Conservation (phyloP, 768 basidiomycete species). For the Tulasnella sp. region DNA sequence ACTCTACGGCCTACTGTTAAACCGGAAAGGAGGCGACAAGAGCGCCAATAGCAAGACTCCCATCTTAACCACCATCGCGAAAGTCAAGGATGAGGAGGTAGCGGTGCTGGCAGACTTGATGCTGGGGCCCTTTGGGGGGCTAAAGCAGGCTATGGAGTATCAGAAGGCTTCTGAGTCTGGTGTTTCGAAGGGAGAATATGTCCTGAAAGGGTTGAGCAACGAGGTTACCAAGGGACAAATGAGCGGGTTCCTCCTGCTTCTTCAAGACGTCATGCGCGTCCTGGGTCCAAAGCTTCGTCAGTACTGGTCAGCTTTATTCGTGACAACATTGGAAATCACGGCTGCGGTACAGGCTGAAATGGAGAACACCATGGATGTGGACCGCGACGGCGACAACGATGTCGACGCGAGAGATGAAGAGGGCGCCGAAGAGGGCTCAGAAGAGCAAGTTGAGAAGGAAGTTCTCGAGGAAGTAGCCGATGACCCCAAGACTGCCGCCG, state of each 20-base stretch:
- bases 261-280: conserved; percentile 78
- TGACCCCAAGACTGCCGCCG: conserved; percentile 37
- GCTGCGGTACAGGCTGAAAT: conserved; percentile 55
- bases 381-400: conserved; percentile 23
- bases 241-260: conserved; percentile 75
- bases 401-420: not conserved
- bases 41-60: conserved; percentile 64
- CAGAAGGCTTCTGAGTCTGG: not conserved
- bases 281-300: conserved; percentile 65
- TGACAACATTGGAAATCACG: conserved; percentile 61
- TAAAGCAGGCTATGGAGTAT: conserved; percentile 23
- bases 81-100: conserved; percentile 70
- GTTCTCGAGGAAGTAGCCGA: conserved; percentile 37
- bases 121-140: conserved; percentile 57
- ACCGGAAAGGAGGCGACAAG: conserved; percentile 63
- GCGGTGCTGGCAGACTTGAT: conserved; percentile 78
- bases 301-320: conserved; percentile 74
- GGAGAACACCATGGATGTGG: conserved; percentile 32
- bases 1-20: conserved; percentile 83
- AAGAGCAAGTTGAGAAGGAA: conserved; percentile 39
- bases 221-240: conserved; percentile 47
- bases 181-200: not conserved
- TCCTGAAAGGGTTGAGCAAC: conserved; percentile 26
- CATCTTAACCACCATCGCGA: conserved; percentile 64
- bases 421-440: conserved; percentile 29